These are phyloP conservation scores for Fermentozyma sake DNA, from an alignment of 1,139 yeast genomes.

Conservation along the genomic window DNA sequence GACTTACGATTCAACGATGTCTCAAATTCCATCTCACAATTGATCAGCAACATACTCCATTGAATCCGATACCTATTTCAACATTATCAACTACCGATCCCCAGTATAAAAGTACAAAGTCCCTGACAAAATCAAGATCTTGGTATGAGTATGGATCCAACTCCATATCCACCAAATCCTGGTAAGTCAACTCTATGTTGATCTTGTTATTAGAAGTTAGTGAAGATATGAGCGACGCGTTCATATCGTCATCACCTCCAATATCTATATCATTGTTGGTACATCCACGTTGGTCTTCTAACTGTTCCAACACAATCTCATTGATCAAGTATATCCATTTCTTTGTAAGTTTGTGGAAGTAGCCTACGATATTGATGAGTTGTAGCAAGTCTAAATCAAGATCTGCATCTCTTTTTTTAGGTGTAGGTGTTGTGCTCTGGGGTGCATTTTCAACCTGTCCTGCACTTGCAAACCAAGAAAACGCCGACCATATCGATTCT, in stretches of 20 bases:
- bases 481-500: slow-evolving; percentile 66
- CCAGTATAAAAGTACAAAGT: slow-evolving; percentile 57
- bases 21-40: too few relatives aligned
- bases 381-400: slow-evolving; percentile 13
- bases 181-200: slow-evolving; percentile 40
- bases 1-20: too few relatives aligned
- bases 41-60: slow-evolving; percentile 24
- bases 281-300: slow-evolving; percentile 15
- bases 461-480: slow-evolving; percentile 84
- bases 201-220: slow-evolving; percentile 11
- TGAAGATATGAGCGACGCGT: slow-evolving; percentile 7
- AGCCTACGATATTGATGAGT: slow-evolving; percentile 44
- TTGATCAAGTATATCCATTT: slow-evolving; percentile 38
- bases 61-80: slow-evolving; percentile 30
- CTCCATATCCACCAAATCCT: slow-evolving; percentile 68
- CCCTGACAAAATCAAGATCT: slow-evolving; percentile 54
- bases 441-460: slow-evolving; percentile 47
- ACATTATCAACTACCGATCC: slow-evolving; percentile 29
- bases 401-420: slow-evolving; percentile 1
- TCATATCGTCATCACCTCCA: slow-evolving; percentile 6
- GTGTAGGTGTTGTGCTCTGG: slow-evolving; percentile 3
- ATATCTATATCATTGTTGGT: too few relatives aligned
- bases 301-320: slow-evolving; percentile 31
- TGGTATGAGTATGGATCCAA: slow-evolving; percentile 62
- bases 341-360: slow-evolving; percentile 51